phyloP scores from a whole-genome alignment of 768 basidiomycete species.

The Favolaschia claudopus region DNA sequence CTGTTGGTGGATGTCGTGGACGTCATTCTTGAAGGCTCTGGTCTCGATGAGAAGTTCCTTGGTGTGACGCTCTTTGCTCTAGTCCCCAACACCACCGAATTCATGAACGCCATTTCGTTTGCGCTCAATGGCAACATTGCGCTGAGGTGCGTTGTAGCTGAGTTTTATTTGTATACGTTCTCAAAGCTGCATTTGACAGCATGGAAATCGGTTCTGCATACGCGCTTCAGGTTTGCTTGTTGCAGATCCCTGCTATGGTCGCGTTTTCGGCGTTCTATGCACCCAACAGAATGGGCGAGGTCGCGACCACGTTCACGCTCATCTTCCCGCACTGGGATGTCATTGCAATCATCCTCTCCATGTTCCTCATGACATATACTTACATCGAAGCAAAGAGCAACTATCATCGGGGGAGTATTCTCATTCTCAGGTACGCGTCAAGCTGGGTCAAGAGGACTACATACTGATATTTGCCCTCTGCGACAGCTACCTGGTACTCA shows the following conservation, averaged over 20 bases:
- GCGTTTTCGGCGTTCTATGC: slow-evolving; percentile 97
- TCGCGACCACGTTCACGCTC: slow-evolving; percentile 93
- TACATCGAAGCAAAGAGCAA: slow-evolving; percentile 99
- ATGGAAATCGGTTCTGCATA: slow-evolving; percentile 99
- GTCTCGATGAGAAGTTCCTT: slow-evolving; percentile 97
- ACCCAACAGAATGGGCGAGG: slow-evolving; percentile 84
- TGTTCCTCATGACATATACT: slow-evolving; percentile 98
- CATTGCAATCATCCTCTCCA: slow-evolving; percentile 90
- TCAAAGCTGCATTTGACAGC: slow-evolving; percentile 48
- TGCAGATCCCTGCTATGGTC: slow-evolving; percentile 99
- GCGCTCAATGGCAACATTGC: slow-evolving; percentile 97
- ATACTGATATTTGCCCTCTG: slow-evolving; percentile 15
- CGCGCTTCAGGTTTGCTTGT: slow-evolving; percentile 95
- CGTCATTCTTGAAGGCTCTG: slow-evolving; percentile 87
- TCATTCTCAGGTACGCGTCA: slow-evolving; percentile 82
- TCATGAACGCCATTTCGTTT: slow-evolving; percentile 99
- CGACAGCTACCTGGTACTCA: slow-evolving; percentile 87
- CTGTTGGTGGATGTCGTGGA: slow-evolving; percentile 96
- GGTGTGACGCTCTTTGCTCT: slow-evolving; percentile 96
- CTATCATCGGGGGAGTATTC: slow-evolving; percentile 96
- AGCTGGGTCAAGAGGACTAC: neutral
- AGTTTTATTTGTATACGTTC: neutral
- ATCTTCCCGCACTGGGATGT: slow-evolving; percentile 99
- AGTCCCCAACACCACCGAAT: slow-evolving; percentile 98
- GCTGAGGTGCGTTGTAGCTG: slow-evolving; percentile 67